A percentile compares a stretch with the other conserved stretches of the same genome.
phyloP scores from a whole-genome alignment of 2,329 filamentous ascomycete genomes.

The Curvularia sp. region DNA sequence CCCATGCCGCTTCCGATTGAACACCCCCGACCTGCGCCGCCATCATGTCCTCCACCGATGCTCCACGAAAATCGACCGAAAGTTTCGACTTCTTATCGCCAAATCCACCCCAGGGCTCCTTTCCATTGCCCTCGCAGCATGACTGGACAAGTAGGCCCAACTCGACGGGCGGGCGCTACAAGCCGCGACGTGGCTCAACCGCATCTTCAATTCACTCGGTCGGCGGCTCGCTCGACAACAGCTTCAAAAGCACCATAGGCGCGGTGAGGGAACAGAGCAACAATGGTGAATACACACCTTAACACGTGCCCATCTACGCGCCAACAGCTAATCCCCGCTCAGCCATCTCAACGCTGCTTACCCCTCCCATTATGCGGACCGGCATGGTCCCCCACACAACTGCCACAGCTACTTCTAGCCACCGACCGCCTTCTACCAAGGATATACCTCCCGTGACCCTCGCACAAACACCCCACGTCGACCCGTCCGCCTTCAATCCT shows the following conservation, averaged over 20 bases:
- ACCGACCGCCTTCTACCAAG: constrained; percentile 81
- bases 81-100: constrained; percentile 58
- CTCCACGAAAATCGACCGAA: constrained; percentile 57
- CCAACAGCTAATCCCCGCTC: constrained; percentile 22
- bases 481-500: constrained; percentile 78
- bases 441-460: constrained; percentile 94
- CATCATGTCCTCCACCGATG: constrained; percentile 52
- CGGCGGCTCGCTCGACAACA: constrained; percentile 80
- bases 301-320: background rate
- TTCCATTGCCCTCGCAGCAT: constrained; percentile 67
- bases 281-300: constrained; percentile 68
- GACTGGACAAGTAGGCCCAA: constrained; percentile 59
- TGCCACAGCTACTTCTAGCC: constrained; percentile 71
- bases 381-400: constrained; percentile 82
- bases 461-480: constrained; percentile 84
- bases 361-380: constrained; percentile 87
- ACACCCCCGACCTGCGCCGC: constrained; percentile 38
- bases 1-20: constrained; percentile 47
- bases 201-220: constrained; percentile 89
- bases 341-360: constrained; percentile 94
- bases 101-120: constrained; percentile 52
- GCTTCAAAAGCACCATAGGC: constrained; percentile 63
- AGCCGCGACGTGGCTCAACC: constrained; percentile 76
- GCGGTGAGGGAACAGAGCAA: constrained; percentile 77
- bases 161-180: constrained; percentile 57